Evolutionary conservation across 768 basidiomycete genomes (phyloP).

Genomic region (Mycena kentingensis): DNA sequence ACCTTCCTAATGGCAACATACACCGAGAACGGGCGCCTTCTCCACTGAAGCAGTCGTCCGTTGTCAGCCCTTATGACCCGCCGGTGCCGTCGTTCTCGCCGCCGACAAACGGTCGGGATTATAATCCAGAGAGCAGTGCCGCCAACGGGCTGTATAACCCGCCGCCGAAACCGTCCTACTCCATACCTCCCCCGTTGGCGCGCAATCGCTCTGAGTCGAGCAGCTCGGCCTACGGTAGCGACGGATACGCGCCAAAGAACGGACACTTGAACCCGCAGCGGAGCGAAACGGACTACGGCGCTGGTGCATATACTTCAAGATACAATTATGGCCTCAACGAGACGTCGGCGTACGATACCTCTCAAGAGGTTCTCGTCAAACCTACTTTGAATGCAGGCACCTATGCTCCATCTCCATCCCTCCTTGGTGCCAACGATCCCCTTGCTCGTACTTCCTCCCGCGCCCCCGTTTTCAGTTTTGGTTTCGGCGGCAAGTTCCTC

Average conservation of each 20-base stretch:
- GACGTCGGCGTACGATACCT: slow-evolving; percentile 22
- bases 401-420: slow-evolving; percentile 85
- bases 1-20: slow-evolving; percentile 34
- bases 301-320: slow-evolving; percentile 24
- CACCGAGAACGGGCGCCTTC: slow-evolving; percentile 37
- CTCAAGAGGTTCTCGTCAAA: slow-evolving; percentile 40
- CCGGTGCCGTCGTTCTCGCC: slow-evolving; percentile 16
- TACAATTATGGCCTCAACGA: slow-evolving; percentile 27
- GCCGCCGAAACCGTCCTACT: slow-evolving; percentile 13
- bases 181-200: slow-evolving; percentile 21
- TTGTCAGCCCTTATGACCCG: slow-evolving; percentile 10
- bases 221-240: slow-evolving; percentile 38
- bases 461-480: slow-evolving; percentile 84
- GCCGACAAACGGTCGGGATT: slow-evolving; percentile 15
- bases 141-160: slow-evolving; percentile 28
- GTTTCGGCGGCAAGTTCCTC: slow-evolving; percentile 89
- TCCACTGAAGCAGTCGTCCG: slow-evolving; percentile 26
- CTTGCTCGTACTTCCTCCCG: slow-evolving; percentile 70
- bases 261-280: slow-evolving; percentile 23
- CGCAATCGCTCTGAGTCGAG: slow-evolving; percentile 49
- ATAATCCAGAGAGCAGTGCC: not conserved
- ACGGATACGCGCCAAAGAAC: slow-evolving; percentile 35
- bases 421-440: slow-evolving; percentile 81
- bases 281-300: slow-evolving; percentile 30
- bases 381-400: slow-evolving; percentile 44